Evolutionary conservation across 306 rosid genomes (phyloP).

Genomic region (Crataegus laevigata): DNA sequence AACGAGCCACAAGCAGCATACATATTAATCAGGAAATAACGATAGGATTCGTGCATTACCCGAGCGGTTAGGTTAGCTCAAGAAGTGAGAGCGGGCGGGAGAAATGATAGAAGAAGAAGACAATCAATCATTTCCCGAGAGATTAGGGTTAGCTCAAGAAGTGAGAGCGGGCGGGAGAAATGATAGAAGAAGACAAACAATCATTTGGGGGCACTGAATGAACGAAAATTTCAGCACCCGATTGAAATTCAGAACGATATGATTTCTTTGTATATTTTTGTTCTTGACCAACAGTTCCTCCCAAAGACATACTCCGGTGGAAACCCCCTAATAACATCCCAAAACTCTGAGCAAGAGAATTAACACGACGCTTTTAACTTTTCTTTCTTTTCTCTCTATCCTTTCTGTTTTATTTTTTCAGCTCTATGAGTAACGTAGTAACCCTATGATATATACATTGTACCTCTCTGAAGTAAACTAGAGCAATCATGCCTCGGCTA

Average conservation of each 20-base stretch:
- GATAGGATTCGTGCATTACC: neutral
- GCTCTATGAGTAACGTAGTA: slow-evolving; percentile 31
- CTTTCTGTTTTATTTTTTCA: neutral
- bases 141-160: too few relatives aligned
- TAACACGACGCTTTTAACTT: neutral
- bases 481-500: neutral
- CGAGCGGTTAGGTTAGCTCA: too few relatives aligned
- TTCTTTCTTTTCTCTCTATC: neutral
- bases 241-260: neutral
- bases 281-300: neutral
- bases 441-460: slow-evolving; percentile 40
- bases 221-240: neutral
- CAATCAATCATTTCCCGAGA: too few relatives aligned
- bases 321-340: neutral
- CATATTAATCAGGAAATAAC: slow-evolving; percentile 20
- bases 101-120: too few relatives aligned
- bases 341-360: neutral
- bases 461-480: slow-evolving; percentile 20
- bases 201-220: neutral
- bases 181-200: too few relatives aligned
- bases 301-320: neutral
- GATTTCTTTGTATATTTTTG: slow-evolving; percentile 2
- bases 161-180: too few relatives aligned
- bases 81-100: too few relatives aligned
- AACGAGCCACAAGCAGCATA: slow-evolving; percentile 39